Evolutionary conservation across 108 stramenopile genomes (phyloP).

Genomic region (Cylindrotheca fusiformis): DNA sequence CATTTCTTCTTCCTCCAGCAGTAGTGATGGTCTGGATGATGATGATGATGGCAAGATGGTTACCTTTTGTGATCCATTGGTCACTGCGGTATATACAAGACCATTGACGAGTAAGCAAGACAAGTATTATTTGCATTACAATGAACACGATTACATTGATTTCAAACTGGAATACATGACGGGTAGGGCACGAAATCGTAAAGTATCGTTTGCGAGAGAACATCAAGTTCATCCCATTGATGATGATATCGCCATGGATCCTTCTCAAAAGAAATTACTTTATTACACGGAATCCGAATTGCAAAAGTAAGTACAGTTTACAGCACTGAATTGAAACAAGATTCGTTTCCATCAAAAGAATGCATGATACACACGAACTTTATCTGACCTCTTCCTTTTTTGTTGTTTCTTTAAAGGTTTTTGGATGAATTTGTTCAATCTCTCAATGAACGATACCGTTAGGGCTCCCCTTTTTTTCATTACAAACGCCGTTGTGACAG

Average conservation of each 20-base stretch:
- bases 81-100: slow-evolving; percentile 15
- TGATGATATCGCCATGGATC: background rate
- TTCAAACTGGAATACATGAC: slow-evolving; percentile 26
- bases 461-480: too few relatives aligned
- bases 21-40: background rate
- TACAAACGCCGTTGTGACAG: too few relatives aligned
- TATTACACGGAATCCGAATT: slow-evolving; percentile 26
- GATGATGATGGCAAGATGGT: slow-evolving; percentile 12
- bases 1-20: slow-evolving; percentile 1
- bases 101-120: slow-evolving; percentile 11
- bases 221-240: slow-evolving; percentile 11
- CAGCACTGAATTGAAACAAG: too few relatives aligned
- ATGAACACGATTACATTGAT: slow-evolving; percentile 24
- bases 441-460: too few relatives aligned
- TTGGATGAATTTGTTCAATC: too few relatives aligned
- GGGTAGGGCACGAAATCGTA: slow-evolving; percentile 10
- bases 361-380: too few relatives aligned
- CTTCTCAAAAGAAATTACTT: background rate
- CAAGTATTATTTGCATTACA: slow-evolving; percentile 29
- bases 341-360: too few relatives aligned
- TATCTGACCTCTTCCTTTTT: too few relatives aligned
- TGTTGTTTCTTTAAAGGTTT: too few relatives aligned
- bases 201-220: slow-evolving; percentile 22
- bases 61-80: slow-evolving; percentile 13
- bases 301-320: slow-evolving; percentile 20